Percentiles rank a stretch among this genome's conserved stretches.
Conservation (phyloP, 805 yeast species). For the Candida montana region DNA sequence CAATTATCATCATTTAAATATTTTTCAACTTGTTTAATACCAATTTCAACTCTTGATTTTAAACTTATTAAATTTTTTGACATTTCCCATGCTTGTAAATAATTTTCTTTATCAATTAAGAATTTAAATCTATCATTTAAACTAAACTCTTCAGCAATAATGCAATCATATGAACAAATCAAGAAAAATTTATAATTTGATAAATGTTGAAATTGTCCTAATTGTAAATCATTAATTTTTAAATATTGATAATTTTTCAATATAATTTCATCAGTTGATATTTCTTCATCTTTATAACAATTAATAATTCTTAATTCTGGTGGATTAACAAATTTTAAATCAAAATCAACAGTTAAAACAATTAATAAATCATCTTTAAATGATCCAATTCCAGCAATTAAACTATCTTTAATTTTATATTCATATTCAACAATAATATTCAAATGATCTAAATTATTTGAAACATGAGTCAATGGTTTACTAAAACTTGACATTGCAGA, state of each 20-base stretch:
- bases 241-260: conserved; percentile 50
- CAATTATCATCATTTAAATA: conserved; percentile 42
- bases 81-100: conserved; percentile 72
- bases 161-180: conserved; percentile 77
- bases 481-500: conserved; percentile 40
- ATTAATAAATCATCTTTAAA: conserved; percentile 68
- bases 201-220: conserved; percentile 47
- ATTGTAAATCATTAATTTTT: conserved; percentile 76
- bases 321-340: conserved; percentile 31
- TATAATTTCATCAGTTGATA: conserved; percentile 73
- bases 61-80: conserved; percentile 51
- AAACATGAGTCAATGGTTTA: conserved; percentile 36
- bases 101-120: conserved; percentile 53
- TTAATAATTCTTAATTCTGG: conserved; percentile 77
- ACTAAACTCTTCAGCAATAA: conserved; percentile 67
- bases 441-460: conserved; percentile 28
- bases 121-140: conserved; percentile 67
- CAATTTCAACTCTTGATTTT: conserved; percentile 50
- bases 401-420: conserved; percentile 31
- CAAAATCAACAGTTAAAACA: conserved; percentile 42
- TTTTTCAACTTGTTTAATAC: conserved; percentile 44
- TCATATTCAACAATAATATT: conserved; percentile 39
- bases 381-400: conserved; percentile 75
- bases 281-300: conserved; percentile 60
- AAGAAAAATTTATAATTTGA: conserved; percentile 49